Evolutionary conservation across 108 stramenopile genomes (phyloP).

Genomic region (Conticribra weissflogii): DNA sequence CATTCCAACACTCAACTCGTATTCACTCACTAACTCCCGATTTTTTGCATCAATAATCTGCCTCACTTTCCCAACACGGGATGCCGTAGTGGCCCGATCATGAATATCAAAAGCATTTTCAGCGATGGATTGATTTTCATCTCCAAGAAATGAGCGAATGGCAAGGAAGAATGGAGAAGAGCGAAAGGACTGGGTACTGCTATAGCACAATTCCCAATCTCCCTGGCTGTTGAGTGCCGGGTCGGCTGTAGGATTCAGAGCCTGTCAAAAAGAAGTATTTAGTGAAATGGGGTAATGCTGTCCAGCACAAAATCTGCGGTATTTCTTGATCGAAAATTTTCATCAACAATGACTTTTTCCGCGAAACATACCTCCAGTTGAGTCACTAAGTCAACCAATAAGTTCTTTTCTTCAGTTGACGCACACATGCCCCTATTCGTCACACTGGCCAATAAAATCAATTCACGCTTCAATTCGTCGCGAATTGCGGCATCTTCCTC

Average conservation of each 20-base stretch:
- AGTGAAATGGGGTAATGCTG: constrained; percentile 21
- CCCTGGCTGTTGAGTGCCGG: constrained; percentile 73
- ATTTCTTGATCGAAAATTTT: no score
- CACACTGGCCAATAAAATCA: constrained; percentile 75
- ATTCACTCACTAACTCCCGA: constrained; percentile 62
- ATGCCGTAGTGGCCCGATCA: constrained; percentile 71
- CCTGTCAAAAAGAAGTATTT: constrained; percentile 9
- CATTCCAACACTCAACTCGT: constrained; percentile 79
- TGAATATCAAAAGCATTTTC: constrained; percentile 80
- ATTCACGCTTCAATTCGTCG: constrained; percentile 79
- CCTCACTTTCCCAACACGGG: constrained; percentile 75
- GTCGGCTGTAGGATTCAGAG: constrained; percentile 79
- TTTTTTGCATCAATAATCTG: constrained; percentile 62
- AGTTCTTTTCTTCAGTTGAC: constrained; percentile 64
- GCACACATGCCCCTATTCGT: constrained; percentile 78
- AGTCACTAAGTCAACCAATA: constrained; percentile 78
- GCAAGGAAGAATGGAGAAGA: constrained; percentile 83
- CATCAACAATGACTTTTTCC: background rate
- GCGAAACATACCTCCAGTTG: constrained; percentile 54
- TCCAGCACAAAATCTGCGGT: no score
- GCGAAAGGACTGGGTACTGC: constrained; percentile 83
- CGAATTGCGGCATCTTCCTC: constrained; percentile 78
- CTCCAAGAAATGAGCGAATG: constrained; percentile 61
- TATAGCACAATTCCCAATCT: constrained; percentile 82
- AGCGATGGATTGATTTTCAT: constrained; percentile 64